These are phyloP conservation scores for Pelargonium cotyledonis DNA, from an alignment of 441 rosid species.

Conservation along the genomic window DNA sequence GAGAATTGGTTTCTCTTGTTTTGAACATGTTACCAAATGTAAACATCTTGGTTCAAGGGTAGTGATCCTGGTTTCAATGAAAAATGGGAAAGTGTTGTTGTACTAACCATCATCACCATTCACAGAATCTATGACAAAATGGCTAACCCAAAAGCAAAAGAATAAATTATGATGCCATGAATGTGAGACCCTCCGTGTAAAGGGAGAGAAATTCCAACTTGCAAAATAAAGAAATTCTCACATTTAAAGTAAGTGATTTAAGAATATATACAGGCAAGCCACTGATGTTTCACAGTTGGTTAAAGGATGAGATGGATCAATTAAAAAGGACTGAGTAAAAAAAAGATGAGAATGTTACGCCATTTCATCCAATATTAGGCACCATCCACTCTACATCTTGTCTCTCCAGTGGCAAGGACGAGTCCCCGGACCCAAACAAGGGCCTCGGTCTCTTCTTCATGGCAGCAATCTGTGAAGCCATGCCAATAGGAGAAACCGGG, in stretches of 20 bases:
- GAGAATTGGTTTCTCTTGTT: too few relatives aligned
- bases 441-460: slow-evolving; percentile 63
- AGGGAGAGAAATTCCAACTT: slow-evolving; percentile 19
- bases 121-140: background rate
- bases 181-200: slow-evolving; percentile 1
- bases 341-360: slow-evolving; percentile 16
- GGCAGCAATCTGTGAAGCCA: slow-evolving; percentile 35
- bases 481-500: slow-evolving; percentile 42
- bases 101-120: too few relatives aligned
- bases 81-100: background rate
- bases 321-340: slow-evolving; percentile 17
- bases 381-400: slow-evolving; percentile 72
- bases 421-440: slow-evolving; percentile 41
- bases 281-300: slow-evolving; percentile 26
- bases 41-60: background rate
- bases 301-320: slow-evolving; percentile 15
- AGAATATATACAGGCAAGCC: slow-evolving; percentile 33
- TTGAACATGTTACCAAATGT: too few relatives aligned
- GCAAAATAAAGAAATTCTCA: slow-evolving; percentile 15
- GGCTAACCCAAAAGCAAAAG: slow-evolving; percentile 8
- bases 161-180: background rate
- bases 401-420: slow-evolving; percentile 39
- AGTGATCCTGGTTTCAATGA: background rate
- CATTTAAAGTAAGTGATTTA: slow-evolving; percentile 21
- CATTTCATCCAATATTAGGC: slow-evolving; percentile 46